These are phyloP conservation scores for Torrubiellomyces zombiae DNA, from an alignment of 2,329 filamentous ascomycete genomes.

Conservation along the genomic window DNA sequence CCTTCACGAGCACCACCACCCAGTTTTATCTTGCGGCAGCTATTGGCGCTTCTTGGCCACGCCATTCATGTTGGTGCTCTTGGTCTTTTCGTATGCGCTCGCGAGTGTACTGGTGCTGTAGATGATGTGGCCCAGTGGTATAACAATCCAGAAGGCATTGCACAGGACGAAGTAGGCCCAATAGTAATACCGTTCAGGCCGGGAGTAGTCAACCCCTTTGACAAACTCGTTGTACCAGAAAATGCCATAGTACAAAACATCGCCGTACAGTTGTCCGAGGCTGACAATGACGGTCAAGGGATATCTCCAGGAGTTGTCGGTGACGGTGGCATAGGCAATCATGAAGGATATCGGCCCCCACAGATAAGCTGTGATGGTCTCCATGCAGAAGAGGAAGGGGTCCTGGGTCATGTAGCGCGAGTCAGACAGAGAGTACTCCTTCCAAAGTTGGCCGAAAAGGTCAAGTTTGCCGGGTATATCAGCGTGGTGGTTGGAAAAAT, in stretches of 20 bases:
- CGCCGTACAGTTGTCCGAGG: conserved; percentile 33
- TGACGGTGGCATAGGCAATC: conserved; percentile 25
- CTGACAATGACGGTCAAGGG: conserved; percentile 29
- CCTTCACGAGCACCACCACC: too few relatives aligned
- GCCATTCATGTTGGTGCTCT: conserved; percentile 6
- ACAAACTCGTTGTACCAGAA: conserved; percentile 24
- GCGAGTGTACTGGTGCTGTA: conserved; percentile 12
- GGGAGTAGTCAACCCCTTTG: conserved; percentile 24
- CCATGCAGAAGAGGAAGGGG: conserved; percentile 38
- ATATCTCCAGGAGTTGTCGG: conserved; percentile 27
- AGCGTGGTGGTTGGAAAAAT: conserved; percentile 28
- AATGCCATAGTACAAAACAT: conserved; percentile 34
- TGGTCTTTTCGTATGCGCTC: conserved; percentile 12
- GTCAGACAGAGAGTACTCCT: conserved; percentile 40
- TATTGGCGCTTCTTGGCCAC: conserved; percentile 10
- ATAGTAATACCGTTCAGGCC: conserved; percentile 35
- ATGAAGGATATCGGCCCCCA: conserved; percentile 37
- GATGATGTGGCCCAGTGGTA: conserved; percentile 21
- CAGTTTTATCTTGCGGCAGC: too few relatives aligned
- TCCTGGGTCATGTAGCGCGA: conserved; percentile 37
- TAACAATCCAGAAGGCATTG: conserved; percentile 36
- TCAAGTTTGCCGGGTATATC: conserved; percentile 21
- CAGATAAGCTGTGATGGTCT: conserved; percentile 31
- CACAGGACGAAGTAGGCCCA: conserved; percentile 34
- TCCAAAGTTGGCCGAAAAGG: conserved; percentile 38